Conservation (phyloP, 768 basidiomycete genomes). For the Fomitopsis pulvina region DNA sequence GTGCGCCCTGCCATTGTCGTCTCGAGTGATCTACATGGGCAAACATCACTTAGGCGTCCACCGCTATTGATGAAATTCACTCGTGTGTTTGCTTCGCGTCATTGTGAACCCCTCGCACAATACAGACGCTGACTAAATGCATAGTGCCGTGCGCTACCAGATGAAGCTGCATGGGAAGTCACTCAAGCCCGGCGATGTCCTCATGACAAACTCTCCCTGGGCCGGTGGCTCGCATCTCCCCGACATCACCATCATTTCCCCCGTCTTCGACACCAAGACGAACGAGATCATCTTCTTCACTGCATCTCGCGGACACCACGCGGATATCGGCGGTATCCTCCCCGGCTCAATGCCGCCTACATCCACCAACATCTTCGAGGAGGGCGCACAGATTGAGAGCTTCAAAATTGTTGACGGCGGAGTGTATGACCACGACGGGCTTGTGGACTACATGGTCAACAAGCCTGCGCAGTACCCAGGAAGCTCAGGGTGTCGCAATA, state of each 20-base stretch:
- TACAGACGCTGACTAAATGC: background rate
- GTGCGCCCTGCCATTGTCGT: too few relatives aligned
- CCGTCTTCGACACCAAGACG: constrained; percentile 66
- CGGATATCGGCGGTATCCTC: constrained; percentile 88
- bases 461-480: constrained; percentile 78
- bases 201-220: constrained; percentile 88
- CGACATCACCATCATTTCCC: constrained; percentile 91
- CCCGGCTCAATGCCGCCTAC: constrained; percentile 97
- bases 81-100: too few relatives aligned
- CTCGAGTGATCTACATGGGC: too few relatives aligned
- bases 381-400: constrained; percentile 86
- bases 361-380: constrained; percentile 85
- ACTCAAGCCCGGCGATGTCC: constrained; percentile 84
- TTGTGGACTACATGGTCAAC: constrained; percentile 76
- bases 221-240: constrained; percentile 88
- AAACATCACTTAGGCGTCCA: too few relatives aligned
- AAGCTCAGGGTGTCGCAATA: constrained; percentile 81
- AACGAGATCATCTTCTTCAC: constrained; percentile 86
- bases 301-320: constrained; percentile 90
- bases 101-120: background rate
- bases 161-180: constrained; percentile 67
- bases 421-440: constrained; percentile 67
- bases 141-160: constrained; percentile 80
- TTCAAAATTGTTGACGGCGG: constrained; percentile 89
- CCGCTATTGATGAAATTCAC: too few relatives aligned